These are phyloP conservation scores for Penicillium atrosanguineum DNA, from an alignment of 495 filamentous ascomycete species.

Conservation along the genomic window DNA sequence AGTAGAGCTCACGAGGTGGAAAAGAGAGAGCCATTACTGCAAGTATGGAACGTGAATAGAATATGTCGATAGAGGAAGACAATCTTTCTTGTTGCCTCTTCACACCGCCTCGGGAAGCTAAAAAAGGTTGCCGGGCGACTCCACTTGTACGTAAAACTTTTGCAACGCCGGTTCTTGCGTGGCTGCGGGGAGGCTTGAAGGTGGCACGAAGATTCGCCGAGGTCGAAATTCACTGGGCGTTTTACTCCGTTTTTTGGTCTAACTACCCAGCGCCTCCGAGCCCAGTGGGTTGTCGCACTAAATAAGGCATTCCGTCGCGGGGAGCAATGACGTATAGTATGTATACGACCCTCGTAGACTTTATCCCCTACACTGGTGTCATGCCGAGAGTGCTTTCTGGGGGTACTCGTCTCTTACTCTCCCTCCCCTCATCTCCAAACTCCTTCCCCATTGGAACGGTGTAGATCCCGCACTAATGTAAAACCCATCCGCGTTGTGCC, in stretches of 20 bases:
- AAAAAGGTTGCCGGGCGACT: not conserved
- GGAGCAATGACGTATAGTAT: not conserved
- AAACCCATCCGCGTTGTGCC: not conserved
- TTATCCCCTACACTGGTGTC: too few relatives aligned
- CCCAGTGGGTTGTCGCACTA: not conserved
- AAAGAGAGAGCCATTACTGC: slow-evolving; percentile 38
- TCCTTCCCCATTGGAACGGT: not conserved
- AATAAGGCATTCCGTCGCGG: not conserved
- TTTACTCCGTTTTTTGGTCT: not conserved
- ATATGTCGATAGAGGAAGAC: not conserved
- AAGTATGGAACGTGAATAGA: not conserved
- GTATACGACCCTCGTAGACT: too few relatives aligned
- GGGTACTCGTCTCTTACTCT: too few relatives aligned
- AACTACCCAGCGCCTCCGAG: not conserved
- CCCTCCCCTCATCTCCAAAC: not conserved
- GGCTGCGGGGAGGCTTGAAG: not conserved
- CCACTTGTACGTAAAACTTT: slow-evolving; percentile 1
- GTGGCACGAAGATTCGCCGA: not conserved
- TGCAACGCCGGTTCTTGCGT: not conserved
- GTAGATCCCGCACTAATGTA: not conserved
- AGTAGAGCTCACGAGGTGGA: slow-evolving; percentile 61
- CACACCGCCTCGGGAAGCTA: not conserved
- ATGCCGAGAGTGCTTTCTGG: too few relatives aligned
- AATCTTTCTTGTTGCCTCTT: not conserved
- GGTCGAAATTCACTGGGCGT: not conserved